Evolutionary conservation across 2,329 filamentous ascomycete genomes (phyloP), one percentile per base, ranked within the genome.

Genomic region (Fonsecaea multimorphosa): DNA sequence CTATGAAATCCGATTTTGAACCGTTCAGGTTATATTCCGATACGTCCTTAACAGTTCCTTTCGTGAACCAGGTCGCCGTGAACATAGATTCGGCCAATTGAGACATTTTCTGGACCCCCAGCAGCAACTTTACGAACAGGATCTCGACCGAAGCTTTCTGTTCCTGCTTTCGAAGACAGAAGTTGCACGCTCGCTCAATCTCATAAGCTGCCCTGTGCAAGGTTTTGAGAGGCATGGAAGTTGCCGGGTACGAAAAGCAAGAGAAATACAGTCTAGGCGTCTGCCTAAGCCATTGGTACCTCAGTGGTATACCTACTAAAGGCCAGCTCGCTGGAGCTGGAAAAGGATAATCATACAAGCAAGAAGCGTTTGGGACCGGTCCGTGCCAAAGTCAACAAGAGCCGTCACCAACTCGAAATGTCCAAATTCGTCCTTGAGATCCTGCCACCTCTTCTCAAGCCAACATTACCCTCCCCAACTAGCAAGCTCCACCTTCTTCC

Each of bases 1-100:
- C 78, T 99, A 99, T 79, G 95, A 99, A 81, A 97, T 99, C 77
- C 85, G 93, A 89, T 96, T 72, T 46, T 72, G 49, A 68, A 46
- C n/a, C 3, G 19, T 31, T 19, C 16, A 14, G 9, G 4, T 11
- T 11, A 22, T 22, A 16, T 46, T 22, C 2, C n/a, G n/a, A 24
- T 9, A 11, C 40, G 9, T 46, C 40, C 19, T 11, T 46, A 22
- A 22, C 16, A 22, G n/a, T n/a, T 46, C 8, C n/a, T 7, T n/a
- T 6, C 19, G 40, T n/a, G 8, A 22, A 22, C 40, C 4, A 22
- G 40, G 8, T n/a, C n/a, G 40, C 19, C n/a, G 7, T 46, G n/a
- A 49, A 24, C 22, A 49, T 3, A 49, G 19, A 12, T 49, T 49
- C 8, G 11, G 22, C 44, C 8, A 12, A 3, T 24, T 5, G 16